phyloP scores from a whole-genome alignment of 2,329 filamentous ascomycete species.

The Alternaria viburni region DNA sequence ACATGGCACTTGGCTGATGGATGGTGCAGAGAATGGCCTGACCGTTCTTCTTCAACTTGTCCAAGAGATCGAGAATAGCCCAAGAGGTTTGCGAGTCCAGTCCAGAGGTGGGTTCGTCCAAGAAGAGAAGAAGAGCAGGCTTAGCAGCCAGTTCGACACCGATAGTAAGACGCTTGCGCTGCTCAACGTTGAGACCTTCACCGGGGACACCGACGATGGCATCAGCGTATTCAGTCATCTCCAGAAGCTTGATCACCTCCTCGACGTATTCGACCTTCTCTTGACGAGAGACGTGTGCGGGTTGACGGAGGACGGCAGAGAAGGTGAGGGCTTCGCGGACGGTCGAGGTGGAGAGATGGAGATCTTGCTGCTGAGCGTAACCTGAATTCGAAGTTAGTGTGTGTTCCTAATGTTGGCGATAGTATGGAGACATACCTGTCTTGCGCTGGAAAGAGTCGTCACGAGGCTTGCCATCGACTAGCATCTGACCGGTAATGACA shows the following conservation, averaged over 20 bases:
- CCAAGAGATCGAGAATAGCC: slow-evolving; percentile 86
- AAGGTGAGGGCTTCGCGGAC: slow-evolving; percentile 89
- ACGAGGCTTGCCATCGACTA: slow-evolving; percentile 76
- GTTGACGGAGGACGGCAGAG: slow-evolving; percentile 84
- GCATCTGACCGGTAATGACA: slow-evolving; percentile 84
- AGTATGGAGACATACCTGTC: slow-evolving; percentile 63
- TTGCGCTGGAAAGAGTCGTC: slow-evolving; percentile 89
- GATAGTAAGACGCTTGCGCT: slow-evolving; percentile 81
- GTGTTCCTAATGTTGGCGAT: background rate
- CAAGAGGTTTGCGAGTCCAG: slow-evolving; percentile 92
- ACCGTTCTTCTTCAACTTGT: slow-evolving; percentile 86
- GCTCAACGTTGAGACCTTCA: slow-evolving; percentile 73
- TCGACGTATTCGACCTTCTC: slow-evolving; percentile 90
- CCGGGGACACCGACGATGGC: slow-evolving; percentile 89
- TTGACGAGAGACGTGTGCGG: slow-evolving; percentile 69
- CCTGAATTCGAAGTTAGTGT: slow-evolving; percentile 2
- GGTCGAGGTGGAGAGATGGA: slow-evolving; percentile 82
- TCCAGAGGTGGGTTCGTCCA: slow-evolving; percentile 94
- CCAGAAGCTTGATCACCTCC: slow-evolving; percentile 86
- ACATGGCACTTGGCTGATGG: slow-evolving; percentile 93
- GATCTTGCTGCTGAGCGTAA: slow-evolving; percentile 91
- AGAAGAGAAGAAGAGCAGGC: slow-evolving; percentile 85
- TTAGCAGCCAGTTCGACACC: slow-evolving; percentile 96
- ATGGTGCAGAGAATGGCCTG: slow-evolving; percentile 92
- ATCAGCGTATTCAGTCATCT: slow-evolving; percentile 89